Base-by-base conservation (phyloP, 2,329 filamentous ascomycete species). In the Beauveria asiatica region DNA sequence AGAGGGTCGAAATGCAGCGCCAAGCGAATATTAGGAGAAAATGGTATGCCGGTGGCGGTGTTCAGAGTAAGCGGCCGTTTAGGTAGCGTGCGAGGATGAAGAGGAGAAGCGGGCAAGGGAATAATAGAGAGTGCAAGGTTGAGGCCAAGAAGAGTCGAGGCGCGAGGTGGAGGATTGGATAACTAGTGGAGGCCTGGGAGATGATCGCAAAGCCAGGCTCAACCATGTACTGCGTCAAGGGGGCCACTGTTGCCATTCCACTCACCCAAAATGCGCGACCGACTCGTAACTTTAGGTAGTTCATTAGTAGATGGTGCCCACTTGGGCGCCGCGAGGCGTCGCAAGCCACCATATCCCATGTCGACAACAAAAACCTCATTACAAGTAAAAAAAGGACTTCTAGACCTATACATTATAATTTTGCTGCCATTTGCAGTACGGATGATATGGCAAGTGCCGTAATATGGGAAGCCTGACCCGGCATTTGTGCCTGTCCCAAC, bases 61-160 rank as follows among this genome's bases (percentile, higher is more conserved):
- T n/a, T 33, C 13, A 37, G 11, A 16, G 53, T n/a, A 30, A 23
- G 42, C 27, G 37, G 23, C 21, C 17, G 46, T 33, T 17, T 9
- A 1, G n/a, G 37, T 30, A 13, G 16, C 7, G 25, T 45, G 56
- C 48, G 23, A 44, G 41, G 37, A 21, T 16, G n/a, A 46, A 27
- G 45, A 57, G 41, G 42, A 41, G 21, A 19, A 39, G 21, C 41
- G 21, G 33, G 27, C 23, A 42, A 42, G 45, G 57, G 37, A 23
- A 27, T 23, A 6, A 37, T 50, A 55, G 25, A 39, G 46, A 57
- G 53, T 52, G 57, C 48, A 57, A 51, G 33, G 37, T 37, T 48
- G 48, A 58, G 57, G 54, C 39, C 57, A 50, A 56, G 50, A n/a
- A 56, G 50, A 55, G 17, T 51, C 33, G 27, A 61, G 55, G 21